Conservation (phyloP, 768 basidiomycete species). For the Pulveroboletus sp. region DNA sequence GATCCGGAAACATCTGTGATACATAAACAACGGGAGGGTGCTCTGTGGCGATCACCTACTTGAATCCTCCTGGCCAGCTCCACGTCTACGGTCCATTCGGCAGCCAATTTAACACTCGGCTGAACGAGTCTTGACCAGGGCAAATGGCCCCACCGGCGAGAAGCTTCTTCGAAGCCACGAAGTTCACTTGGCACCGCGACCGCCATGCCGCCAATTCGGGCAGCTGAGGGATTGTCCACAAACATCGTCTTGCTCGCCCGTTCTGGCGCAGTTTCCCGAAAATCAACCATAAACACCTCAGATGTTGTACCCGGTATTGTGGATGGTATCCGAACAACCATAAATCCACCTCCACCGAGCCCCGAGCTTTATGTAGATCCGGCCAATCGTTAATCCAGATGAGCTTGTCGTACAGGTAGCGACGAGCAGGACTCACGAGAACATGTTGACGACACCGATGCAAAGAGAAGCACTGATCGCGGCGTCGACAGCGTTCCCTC, state of each 20-base stretch:
- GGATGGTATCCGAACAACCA: conserved; percentile 76
- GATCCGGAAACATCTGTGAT: conserved; percentile 38
- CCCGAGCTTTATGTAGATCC: conserved; percentile 48
- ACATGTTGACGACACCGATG: conserved; percentile 82
- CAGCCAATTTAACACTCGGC: conserved; percentile 70
- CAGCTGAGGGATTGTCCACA: conserved; percentile 42
- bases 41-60: conserved; percentile 35
- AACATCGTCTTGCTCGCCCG: conserved; percentile 78
- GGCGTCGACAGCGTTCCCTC: conserved; percentile 90
- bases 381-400: conserved; percentile 1
- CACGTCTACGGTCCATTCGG: conserved; percentile 71
- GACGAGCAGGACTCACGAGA: conserved; percentile 53
- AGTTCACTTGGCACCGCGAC: conserved; percentile 93
- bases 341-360: conserved; percentile 86
- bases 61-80: conserved; percentile 75
- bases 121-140: conserved; percentile 75
- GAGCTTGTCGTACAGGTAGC: background rate
- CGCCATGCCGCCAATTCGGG: conserved; percentile 73
- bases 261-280: conserved; percentile 81
- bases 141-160: conserved; percentile 75
- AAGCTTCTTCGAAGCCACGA: conserved; percentile 79
- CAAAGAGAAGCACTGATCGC: conserved; percentile 78
- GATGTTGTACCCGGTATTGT: conserved; percentile 38
- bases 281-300: conserved; percentile 74
- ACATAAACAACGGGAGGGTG: background rate